These are phyloP conservation scores for Coleophoma cylindrospora DNA, from an alignment of 2,329 filamentous ascomycete genomes.

Conservation along the genomic window DNA sequence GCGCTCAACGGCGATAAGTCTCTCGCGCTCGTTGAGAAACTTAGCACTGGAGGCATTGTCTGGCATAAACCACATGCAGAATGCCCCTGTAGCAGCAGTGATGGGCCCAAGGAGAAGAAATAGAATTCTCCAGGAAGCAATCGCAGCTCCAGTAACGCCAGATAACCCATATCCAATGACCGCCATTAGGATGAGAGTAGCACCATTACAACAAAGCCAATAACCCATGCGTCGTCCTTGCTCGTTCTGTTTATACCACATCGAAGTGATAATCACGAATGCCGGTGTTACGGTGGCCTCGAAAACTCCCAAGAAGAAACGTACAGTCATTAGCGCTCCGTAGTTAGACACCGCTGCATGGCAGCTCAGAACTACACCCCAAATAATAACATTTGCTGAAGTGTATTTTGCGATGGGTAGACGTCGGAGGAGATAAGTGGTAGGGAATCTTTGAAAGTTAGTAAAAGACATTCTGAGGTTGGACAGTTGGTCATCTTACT, in stretches of 20 bases:
- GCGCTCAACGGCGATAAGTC: constrained; percentile 10
- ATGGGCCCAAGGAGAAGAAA: constrained; percentile 29
- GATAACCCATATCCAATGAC: constrained; percentile 43
- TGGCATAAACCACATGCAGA: constrained; percentile 4
- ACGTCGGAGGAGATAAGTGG: constrained; percentile 1
- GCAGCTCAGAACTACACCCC: constrained; percentile 31
- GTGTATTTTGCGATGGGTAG: constrained; percentile 2
- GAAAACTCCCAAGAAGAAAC: constrained; percentile 51
- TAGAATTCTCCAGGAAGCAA: constrained; percentile 36
- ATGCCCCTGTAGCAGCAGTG: constrained; percentile 1
- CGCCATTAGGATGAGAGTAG: constrained; percentile 38
- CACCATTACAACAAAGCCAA: constrained; percentile 36
- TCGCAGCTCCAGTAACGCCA: constrained; percentile 29
- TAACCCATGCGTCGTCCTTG: constrained; percentile 36
- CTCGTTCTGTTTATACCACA: constrained; percentile 37
- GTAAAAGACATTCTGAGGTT: too few relatives aligned
- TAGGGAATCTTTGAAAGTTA: constrained; percentile 1
- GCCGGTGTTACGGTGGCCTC: constrained; percentile 51
- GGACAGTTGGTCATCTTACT: too few relatives aligned
- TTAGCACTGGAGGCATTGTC: constrained; percentile 7
- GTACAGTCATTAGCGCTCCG: constrained; percentile 34
- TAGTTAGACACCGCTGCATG: constrained; percentile 30
- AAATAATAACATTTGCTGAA: constrained; percentile 19
- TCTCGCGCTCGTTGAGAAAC: constrained; percentile 8
- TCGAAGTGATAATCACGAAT: constrained; percentile 43